phyloP scores from a whole-genome alignment of 1,139 yeast genomes.

The Debaryomyces fabryi region DNA sequence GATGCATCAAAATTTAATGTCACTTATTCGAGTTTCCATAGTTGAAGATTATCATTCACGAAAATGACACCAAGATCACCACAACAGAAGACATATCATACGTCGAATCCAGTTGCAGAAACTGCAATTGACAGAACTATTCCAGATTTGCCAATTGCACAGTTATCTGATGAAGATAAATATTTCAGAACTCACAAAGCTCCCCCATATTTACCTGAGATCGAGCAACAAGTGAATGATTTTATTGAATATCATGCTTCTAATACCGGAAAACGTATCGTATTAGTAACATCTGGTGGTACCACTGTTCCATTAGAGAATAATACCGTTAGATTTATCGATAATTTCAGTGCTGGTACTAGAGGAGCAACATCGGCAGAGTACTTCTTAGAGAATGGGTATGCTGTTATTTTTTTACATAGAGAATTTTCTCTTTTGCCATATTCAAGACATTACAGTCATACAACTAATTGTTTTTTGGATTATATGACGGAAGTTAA shows the following conservation, averaged over 20 bases:
- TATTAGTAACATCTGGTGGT: conserved; percentile 93
- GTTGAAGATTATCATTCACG: background rate
- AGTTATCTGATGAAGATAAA: conserved; percentile 67
- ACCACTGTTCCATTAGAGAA: conserved; percentile 97
- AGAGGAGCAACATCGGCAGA: conserved; percentile 97
- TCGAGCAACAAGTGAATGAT: conserved; percentile 55
- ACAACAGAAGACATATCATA: conserved; percentile 38
- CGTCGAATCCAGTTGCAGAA: conserved; percentile 70
- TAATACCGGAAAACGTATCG: conserved; percentile 56
- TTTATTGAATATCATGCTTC: conserved; percentile 56
- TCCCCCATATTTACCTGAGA: conserved; percentile 71
- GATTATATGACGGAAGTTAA: conserved; percentile 71
- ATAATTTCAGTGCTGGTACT: conserved; percentile 96
- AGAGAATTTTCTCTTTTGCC: conserved; percentile 92
- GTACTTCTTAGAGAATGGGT: conserved; percentile 79
- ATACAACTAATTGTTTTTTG: conserved; percentile 80
- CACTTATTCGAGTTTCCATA: background rate
- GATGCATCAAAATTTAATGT: background rate
- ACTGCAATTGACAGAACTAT: conserved; percentile 78
- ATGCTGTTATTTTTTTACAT: conserved; percentile 90
- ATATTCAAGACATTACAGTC: conserved; percentile 84
- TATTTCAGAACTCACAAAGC: conserved; percentile 74
- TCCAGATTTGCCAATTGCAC: conserved; percentile 81
- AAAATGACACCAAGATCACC: conserved; percentile 15
- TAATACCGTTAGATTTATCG: conserved; percentile 94